Evolutionary conservation across 257 asterid genomes (phyloP).

Genomic region (Datura wrightii): DNA sequence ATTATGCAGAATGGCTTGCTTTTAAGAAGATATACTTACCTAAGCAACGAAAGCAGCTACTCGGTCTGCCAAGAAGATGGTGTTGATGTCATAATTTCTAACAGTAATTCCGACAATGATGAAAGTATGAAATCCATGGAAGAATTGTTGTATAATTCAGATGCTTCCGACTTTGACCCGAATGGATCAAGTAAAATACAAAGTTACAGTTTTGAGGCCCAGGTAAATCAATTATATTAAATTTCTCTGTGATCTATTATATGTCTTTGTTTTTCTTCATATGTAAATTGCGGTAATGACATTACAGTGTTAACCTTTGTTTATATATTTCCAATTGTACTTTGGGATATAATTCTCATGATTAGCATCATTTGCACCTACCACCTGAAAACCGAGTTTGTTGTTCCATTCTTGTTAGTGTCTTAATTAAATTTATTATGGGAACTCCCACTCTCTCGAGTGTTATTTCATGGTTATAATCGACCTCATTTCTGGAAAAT

Average conservation of each 20-base stretch:
- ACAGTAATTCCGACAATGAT: slow-evolving; percentile 47
- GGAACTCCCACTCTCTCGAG: background rate
- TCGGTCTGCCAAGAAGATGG: slow-evolving; percentile 81
- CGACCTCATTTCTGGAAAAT: slow-evolving; percentile 2
- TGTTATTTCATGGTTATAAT: slow-evolving; percentile 16
- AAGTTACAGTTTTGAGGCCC: slow-evolving; percentile 94
- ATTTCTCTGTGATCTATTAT: slow-evolving; percentile 14
- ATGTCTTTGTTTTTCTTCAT: slow-evolving; percentile 1
- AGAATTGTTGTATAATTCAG: slow-evolving; percentile 48
- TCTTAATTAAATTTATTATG: background rate
- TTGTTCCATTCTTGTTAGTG: background rate
- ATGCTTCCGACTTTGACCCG: slow-evolving; percentile 55
- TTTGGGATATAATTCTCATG: background rate
- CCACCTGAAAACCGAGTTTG: background rate
- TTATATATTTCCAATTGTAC: slow-evolving; percentile 26
- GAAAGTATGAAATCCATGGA: slow-evolving; percentile 51
- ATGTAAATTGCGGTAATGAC: slow-evolving; percentile 2
- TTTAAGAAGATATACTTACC: slow-evolving; percentile 69
- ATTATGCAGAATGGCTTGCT: slow-evolving; percentile 80
- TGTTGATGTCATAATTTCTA: slow-evolving; percentile 72
- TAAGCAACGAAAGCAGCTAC: slow-evolving; percentile 90
- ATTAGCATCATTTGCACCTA: slow-evolving; percentile 27
- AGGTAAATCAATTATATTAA: slow-evolving; percentile 52
- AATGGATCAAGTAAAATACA: slow-evolving; percentile 59
- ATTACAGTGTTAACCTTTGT: background rate